These are phyloP conservation scores for Fusarium sp. DNA, from an alignment of 2,329 filamentous ascomycete genomes.

Conservation along the genomic window DNA sequence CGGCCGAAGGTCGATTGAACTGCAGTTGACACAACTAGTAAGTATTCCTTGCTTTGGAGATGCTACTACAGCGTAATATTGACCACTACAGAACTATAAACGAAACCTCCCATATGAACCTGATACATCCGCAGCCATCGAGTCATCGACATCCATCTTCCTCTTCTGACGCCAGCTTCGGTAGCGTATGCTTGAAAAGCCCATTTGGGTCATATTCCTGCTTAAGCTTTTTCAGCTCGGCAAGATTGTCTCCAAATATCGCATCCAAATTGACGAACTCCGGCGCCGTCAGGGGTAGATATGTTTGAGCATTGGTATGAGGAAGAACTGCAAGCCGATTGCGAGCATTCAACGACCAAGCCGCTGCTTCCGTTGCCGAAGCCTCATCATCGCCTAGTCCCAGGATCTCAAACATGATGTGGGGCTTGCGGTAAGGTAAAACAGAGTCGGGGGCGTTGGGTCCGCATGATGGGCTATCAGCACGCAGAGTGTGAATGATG, in stretches of 20 bases:
- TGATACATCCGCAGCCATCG: too few relatives aligned
- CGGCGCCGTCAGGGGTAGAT: slow-evolving; percentile 18
- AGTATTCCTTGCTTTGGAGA: too few relatives aligned
- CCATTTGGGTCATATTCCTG: slow-evolving; percentile 19
- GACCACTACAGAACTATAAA: too few relatives aligned
- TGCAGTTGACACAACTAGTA: too few relatives aligned
- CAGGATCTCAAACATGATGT: slow-evolving; percentile 22
- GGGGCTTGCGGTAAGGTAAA: slow-evolving; percentile 13
- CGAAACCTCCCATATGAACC: too few relatives aligned
- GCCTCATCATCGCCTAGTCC: slow-evolving; percentile 7
- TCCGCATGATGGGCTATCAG: slow-evolving; percentile 16
- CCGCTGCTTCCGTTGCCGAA: slow-evolving; percentile 2
- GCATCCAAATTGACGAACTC: slow-evolving; percentile 19
- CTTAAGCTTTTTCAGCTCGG: slow-evolving; percentile 10
- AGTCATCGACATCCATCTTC: too few relatives aligned
- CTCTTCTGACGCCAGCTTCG: slow-evolving; percentile 3
- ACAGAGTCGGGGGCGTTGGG: slow-evolving; percentile 17
- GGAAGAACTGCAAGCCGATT: slow-evolving; percentile 10
- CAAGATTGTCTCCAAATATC: slow-evolving; percentile 8
- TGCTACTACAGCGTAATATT: too few relatives aligned
- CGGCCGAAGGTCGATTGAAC: too few relatives aligned
- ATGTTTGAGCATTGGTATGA: not conserved
- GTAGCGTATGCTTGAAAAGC: slow-evolving; percentile 20
- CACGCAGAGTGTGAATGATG: slow-evolving; percentile 13
- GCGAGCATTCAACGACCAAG: slow-evolving; percentile 16